phyloP scores from a whole-genome alignment of 768 basidiomycete species.

The Pleurotus giganteus region DNA sequence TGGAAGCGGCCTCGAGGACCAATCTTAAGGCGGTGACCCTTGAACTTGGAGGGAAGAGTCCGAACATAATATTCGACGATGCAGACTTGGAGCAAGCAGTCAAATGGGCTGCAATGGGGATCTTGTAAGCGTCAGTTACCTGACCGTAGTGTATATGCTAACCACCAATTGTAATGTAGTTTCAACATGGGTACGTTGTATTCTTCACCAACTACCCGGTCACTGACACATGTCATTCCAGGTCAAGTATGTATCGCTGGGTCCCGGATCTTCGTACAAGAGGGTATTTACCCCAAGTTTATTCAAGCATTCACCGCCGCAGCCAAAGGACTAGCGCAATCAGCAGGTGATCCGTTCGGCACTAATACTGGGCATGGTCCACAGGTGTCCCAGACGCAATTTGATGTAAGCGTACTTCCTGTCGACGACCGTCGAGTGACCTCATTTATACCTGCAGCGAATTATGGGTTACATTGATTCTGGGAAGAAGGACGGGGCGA shows the following conservation, averaged over 20 bases:
- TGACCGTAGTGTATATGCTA: background rate
- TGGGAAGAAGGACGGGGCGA: constrained; percentile 69
- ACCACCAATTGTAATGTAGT: constrained; percentile 10
- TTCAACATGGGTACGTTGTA: constrained; percentile 14
- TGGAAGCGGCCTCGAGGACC: constrained; percentile 59
- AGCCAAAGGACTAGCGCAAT: constrained; percentile 28
- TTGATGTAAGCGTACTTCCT: constrained; percentile 31
- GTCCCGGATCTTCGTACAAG: constrained; percentile 57
- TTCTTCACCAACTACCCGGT: background rate
- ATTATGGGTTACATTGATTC: constrained; percentile 72
- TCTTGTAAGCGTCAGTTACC: constrained; percentile 41
- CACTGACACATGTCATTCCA: constrained; percentile 25
- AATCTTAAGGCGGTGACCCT: constrained; percentile 73
- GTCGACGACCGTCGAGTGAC: constrained; percentile 1
- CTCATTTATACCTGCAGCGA: constrained; percentile 36
- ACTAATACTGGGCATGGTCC: constrained; percentile 43
- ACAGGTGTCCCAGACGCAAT: constrained; percentile 46
- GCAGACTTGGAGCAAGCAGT: constrained; percentile 59
- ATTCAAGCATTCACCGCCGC: constrained; percentile 40
- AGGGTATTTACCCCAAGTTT: constrained; percentile 56
- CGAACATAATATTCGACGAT: constrained; percentile 60
- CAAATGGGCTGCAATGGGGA: constrained; percentile 55
- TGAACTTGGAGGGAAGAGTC: constrained; percentile 71
- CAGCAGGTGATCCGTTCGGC: constrained; percentile 48
- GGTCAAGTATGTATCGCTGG: constrained; percentile 54